A percentile compares a stretch with the other conserved stretches of the same genome.
phyloP scores from a whole-genome alignment of 2,329 filamentous ascomycete genomes.

The Ophiostoma sp. region DNA sequence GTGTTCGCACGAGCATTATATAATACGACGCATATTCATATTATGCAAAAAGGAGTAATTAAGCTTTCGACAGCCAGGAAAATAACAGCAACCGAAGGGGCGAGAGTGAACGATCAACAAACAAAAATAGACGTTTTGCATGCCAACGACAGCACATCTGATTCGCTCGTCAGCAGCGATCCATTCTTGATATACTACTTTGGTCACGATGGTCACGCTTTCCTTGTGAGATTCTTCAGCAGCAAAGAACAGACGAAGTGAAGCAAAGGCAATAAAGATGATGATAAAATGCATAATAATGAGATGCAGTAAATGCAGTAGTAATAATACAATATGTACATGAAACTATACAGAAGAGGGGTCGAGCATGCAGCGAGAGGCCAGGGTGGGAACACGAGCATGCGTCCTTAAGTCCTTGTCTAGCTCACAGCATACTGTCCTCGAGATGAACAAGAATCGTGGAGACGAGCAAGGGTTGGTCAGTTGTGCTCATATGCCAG shows the following conservation, averaged over 20 bases:
- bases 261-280: background rate
- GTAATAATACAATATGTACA: conserved; percentile 30
- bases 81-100: background rate
- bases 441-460: background rate
- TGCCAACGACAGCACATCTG: background rate
- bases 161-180: background rate
- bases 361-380: background rate
- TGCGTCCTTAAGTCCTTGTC: background rate
- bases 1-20: background rate
- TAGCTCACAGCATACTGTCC: background rate
- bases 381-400: background rate
- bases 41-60: background rate
- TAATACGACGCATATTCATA: background rate
- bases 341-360: conserved; percentile 26
- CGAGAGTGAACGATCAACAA: background rate
- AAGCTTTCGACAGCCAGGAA: background rate
- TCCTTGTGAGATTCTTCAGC: background rate
- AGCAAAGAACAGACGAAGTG: background rate
- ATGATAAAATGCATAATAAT: background rate
- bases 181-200: background rate
- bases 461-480: background rate
- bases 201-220: background rate
- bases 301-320: conserved; percentile 22
- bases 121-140: conserved; percentile 11
- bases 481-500: background rate